Conservation (phyloP, 768 basidiomycete species). For the Kwoniella heveanensis region DNA sequence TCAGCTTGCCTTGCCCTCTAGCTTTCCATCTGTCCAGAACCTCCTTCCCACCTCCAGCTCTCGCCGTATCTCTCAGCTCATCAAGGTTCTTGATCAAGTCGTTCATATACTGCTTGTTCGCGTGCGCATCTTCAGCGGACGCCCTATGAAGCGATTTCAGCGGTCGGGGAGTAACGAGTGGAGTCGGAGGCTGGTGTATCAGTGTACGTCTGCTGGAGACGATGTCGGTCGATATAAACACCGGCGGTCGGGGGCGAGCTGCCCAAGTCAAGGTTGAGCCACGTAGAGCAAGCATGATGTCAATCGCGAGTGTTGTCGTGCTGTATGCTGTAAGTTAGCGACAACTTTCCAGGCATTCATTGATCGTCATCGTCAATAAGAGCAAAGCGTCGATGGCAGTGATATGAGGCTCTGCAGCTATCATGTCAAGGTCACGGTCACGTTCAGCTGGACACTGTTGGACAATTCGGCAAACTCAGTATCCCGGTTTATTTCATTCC, state of each 20-base stretch:
- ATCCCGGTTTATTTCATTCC: background rate
- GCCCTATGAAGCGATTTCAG: constrained; percentile 30
- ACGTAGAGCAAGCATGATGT: background rate
- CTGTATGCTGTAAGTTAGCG: too few relatives aligned
- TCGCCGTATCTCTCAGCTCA: constrained; percentile 29
- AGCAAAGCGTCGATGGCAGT: too few relatives aligned
- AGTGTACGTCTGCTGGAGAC: constrained; percentile 26
- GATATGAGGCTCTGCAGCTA: too few relatives aligned
- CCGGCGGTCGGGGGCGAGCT: background rate
- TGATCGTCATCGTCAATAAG: too few relatives aligned
- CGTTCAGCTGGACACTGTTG: constrained; percentile 1
- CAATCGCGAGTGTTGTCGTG: background rate
- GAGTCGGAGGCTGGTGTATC: constrained; percentile 39
- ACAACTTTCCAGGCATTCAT: too few relatives aligned
- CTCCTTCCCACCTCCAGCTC: constrained; percentile 40
- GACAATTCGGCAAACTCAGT: background rate
- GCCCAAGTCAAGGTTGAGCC: constrained; percentile 3
- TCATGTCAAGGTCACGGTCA: constrained; percentile 9
- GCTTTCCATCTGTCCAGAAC: constrained; percentile 42
- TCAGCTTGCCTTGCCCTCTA: constrained; percentile 40
- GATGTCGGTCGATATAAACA: background rate
- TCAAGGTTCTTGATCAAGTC: constrained; percentile 16
- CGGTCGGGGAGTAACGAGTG: constrained; percentile 32
- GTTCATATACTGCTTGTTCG: constrained; percentile 32
- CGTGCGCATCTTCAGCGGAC: constrained; percentile 28